A percentile compares a stretch with the other conserved stretches of the same genome.
Evolutionary conservation across 805 yeast genomes (phyloP).

Genomic region (Yamadazyma ubonensis): DNA sequence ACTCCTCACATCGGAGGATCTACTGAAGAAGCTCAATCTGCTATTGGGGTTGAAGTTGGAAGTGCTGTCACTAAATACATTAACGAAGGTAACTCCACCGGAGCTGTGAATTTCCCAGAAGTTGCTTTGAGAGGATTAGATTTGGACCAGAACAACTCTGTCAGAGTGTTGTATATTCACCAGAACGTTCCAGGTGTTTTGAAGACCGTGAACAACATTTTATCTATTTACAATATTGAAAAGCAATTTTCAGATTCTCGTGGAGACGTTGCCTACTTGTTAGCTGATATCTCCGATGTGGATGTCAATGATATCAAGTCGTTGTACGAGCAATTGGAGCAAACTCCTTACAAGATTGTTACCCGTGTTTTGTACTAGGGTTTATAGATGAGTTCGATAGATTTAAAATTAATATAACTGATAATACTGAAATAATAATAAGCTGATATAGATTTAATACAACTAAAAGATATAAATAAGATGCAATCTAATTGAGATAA

Average conservation of each 20-base stretch:
- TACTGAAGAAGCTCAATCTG: slow-evolving; percentile 97
- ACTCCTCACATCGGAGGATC: slow-evolving; percentile 99
- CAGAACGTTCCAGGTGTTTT: slow-evolving; percentile 98
- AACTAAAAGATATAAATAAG: no score
- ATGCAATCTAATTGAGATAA: no score
- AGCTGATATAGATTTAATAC: no score
- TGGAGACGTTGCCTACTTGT: slow-evolving; percentile 93
- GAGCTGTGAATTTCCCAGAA: slow-evolving; percentile 99
- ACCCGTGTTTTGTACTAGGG: slow-evolving; percentile 87
- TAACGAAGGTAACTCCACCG: slow-evolving; percentile 92
- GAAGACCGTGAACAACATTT: slow-evolving; percentile 93
- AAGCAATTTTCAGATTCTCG: slow-evolving; percentile 97
- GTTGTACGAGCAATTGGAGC: slow-evolving; percentile 79
- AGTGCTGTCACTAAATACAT: slow-evolving; percentile 83
- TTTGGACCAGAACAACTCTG: slow-evolving; percentile 81
- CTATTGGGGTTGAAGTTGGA: slow-evolving; percentile 95
- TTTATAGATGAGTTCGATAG: no score
- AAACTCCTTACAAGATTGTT: slow-evolving; percentile 85
- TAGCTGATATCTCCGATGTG: slow-evolving; percentile 95
- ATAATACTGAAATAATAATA: no score
- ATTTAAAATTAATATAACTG: no score
- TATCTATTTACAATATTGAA: slow-evolving; percentile 93
- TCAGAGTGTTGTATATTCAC: slow-evolving; percentile 93
- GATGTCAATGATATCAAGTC: slow-evolving; percentile 77
- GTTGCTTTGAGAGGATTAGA: slow-evolving; percentile 86